Base-by-base conservation (phyloP, 2,329 filamentous ascomycete species). In the Colletotrichum sp. region DNA sequence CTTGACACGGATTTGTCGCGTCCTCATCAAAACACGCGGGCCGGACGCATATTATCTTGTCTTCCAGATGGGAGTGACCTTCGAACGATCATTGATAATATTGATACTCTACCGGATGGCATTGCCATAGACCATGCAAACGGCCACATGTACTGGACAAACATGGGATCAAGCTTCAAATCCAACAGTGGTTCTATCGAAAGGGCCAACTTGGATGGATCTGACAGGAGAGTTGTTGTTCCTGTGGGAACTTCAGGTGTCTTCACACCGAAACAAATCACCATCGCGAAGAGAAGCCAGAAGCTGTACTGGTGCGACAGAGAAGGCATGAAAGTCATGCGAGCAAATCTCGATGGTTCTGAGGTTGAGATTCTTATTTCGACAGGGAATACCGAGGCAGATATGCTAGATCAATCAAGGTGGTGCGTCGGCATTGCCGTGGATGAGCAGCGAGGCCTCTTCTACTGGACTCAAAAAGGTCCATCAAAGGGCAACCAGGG, bases 111-210 rank as follows among this genome's bases (percentile, higher is more conserved):
- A 2, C 71, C 71, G 12, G 71, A 72, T 30, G 71, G 71, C 3
- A 68, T 72, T 28, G 34, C 28, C 8, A 68, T 72, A 16, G 71
- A 72, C 21, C 64, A 68, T 34, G 26, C 12, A 18, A 68, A 52
- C 6, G 64, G 63, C 5, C 71, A 72, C 36, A 72, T 72, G 64
- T 72, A 72, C 55, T 72, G 71, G 71, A 72, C 71, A 28, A 72
- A 72, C 24, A 72, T 72, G 64, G 70, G 70, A 6, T 26, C 48
- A 13, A 67, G 52, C 63, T 60, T 72, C n/a, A 72, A 72, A 28
- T 60, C 70, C 13, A 34, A 72, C 34, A 67, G 52, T 18, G 64
- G 71, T 28, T 72, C 64, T 24, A 72, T 72, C n/a, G 71, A 72
- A 34, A 52, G 71, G 8, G 71, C 71, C 16, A 63, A 61, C 28